phyloP scores from a whole-genome alignment of 371 early-diverging fungal genomes.

The Nosema bombycis region DNA sequence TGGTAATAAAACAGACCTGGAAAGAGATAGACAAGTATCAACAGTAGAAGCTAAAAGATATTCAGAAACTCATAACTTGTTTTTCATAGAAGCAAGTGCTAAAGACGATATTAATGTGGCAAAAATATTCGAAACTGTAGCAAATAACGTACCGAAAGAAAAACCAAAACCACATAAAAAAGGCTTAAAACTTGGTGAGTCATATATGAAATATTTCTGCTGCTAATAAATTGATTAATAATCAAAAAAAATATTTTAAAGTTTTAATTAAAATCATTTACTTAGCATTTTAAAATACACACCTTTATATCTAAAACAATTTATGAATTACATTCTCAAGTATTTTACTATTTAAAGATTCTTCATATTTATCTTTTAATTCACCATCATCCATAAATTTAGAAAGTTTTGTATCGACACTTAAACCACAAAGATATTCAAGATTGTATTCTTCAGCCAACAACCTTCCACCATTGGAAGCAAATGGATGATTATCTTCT shows the following conservation, averaged over 20 bases:
- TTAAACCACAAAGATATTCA: conserved; percentile 43
- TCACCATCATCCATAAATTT: conserved; percentile 43
- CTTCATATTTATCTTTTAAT: conserved; percentile 16
- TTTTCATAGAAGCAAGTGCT: conserved; percentile 84
- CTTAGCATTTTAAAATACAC: no score
- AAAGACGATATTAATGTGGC: conserved; percentile 82
- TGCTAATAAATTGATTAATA: conserved; percentile 28
- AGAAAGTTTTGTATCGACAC: conserved; percentile 35
- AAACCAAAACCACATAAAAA: conserved; percentile 16
- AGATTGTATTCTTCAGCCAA: conserved; percentile 54
- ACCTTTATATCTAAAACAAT: neutral
- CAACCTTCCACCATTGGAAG: conserved; percentile 55
- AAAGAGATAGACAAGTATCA: conserved; percentile 79
- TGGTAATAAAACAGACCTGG: conserved; percentile 96
- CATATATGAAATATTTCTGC: conserved; percentile 47
- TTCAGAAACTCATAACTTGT: conserved; percentile 73
- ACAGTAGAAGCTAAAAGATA: conserved; percentile 78
- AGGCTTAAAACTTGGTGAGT: conserved; percentile 25
- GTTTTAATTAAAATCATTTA: neutral
- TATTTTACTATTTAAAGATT: conserved; percentile 8
- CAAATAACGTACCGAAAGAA: conserved; percentile 64
- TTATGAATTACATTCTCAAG: conserved; percentile 13
- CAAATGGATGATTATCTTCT: conserved; percentile 49
- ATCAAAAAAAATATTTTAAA: neutral
- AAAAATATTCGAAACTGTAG: conserved; percentile 59